These are phyloP conservation scores for Tagetes patula DNA, from an alignment of 129 eudicot genomes.

Conservation along the genomic window DNA sequence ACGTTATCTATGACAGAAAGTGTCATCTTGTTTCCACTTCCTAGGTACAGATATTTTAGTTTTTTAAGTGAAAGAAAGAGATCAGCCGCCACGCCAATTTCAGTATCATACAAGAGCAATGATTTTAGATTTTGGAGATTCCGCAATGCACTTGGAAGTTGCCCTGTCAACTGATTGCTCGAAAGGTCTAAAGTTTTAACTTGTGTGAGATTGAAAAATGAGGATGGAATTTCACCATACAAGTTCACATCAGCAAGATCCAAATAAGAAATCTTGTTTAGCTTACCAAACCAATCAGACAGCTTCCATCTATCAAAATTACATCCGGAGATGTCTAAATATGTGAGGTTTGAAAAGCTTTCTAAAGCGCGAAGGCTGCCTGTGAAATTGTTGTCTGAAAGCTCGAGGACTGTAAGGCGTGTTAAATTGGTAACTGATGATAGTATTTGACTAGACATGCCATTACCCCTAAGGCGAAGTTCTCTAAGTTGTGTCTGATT, in stretches of 20 bases:
- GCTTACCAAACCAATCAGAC: constrained; percentile 7
- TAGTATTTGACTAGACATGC: constrained; percentile 23
- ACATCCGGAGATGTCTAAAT: not conserved
- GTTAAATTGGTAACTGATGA: constrained; percentile 29
- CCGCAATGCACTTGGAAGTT: constrained; percentile 28
- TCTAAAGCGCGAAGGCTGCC: constrained; percentile 23
- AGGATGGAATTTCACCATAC: not conserved
- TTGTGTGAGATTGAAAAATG: not conserved
- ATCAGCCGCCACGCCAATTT: constrained; percentile 23
- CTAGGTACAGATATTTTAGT: constrained; percentile 1
- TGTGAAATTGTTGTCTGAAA: not conserved
- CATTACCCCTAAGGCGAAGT: not conserved
- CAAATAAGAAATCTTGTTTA: not conserved
- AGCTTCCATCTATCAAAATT: not conserved
- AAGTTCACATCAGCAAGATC: not conserved
- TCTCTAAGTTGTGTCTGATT: constrained; percentile 24
- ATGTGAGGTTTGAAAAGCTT: constrained; percentile 20
- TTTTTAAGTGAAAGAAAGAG: constrained; percentile 16
- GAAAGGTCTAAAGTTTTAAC: not conserved
- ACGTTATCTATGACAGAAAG: constrained; percentile 1
- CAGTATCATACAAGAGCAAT: not conserved
- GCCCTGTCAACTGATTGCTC: constrained; percentile 17
- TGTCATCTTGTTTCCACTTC: constrained; percentile 11
- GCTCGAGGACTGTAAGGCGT: not conserved
- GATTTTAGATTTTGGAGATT: constrained; percentile 19